A percentile compares a stretch with the other conserved stretches of the same genome.
Evolutionary conservation across 2,329 filamentous ascomycete species (phyloP).

Genomic region (Leptographium galeiforme): DNA sequence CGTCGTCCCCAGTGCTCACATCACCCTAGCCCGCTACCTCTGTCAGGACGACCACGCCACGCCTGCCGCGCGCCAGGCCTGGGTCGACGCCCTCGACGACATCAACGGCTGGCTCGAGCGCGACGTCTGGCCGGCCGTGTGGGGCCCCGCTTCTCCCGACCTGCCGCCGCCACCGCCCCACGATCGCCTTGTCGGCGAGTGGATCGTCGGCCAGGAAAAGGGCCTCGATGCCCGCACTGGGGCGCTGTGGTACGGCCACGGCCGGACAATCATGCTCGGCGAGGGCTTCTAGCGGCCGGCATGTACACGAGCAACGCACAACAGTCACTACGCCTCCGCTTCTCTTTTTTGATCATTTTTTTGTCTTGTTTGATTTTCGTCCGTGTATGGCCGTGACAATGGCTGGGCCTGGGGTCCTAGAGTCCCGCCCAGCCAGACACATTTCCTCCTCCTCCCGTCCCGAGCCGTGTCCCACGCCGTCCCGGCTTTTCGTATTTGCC

Average conservation of each 20-base stretch:
- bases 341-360: slow-evolving; percentile 4
- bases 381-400: not conserved
- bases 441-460: not conserved
- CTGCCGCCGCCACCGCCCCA: slow-evolving; percentile 11
- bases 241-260: slow-evolving; percentile 76
- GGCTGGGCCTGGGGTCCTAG: not conserved
- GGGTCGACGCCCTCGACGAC: slow-evolving; percentile 58
- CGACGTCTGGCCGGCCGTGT: slow-evolving; percentile 51
- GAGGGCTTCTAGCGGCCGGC: slow-evolving; percentile 39
- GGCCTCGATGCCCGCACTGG: slow-evolving; percentile 68
- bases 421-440: not conserved
- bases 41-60: slow-evolving; percentile 49
- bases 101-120: slow-evolving; percentile 63
- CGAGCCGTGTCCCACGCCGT: not conserved
- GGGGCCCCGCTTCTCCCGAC: slow-evolving; percentile 5
- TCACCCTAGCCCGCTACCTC: slow-evolving; percentile 76
- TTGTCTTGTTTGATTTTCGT: slow-evolving; percentile 5
- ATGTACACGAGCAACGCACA: not conserved
- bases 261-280: slow-evolving; percentile 51
- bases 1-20: slow-evolving; percentile 76
- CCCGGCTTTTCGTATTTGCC: slow-evolving; percentile 1
- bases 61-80: slow-evolving; percentile 42
- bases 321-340: not conserved
- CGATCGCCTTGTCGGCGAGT: slow-evolving; percentile 47
- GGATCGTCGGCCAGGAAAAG: slow-evolving; percentile 76